phyloP scores from a whole-genome alignment of 2,329 filamentous ascomycete species.

The Fusarium phyllophilum region DNA sequence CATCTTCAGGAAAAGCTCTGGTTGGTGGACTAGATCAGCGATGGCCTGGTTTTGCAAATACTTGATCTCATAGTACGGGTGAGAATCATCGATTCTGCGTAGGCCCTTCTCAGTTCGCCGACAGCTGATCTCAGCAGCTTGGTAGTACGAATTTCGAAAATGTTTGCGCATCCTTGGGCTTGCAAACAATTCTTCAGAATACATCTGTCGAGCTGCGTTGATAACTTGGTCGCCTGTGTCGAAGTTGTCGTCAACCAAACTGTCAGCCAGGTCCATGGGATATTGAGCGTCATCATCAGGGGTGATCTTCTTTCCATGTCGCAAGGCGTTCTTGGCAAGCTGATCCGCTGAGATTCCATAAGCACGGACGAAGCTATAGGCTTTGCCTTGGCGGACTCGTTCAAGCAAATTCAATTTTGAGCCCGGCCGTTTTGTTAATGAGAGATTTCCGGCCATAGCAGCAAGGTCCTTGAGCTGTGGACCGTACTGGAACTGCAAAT shows the following conservation, averaged over 20 bases:
- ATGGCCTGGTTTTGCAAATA: slow-evolving; percentile 93
- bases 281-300: slow-evolving; percentile 84
- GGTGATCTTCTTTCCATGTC: slow-evolving; percentile 79
- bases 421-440: slow-evolving; percentile 82
- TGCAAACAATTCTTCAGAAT: slow-evolving; percentile 87
- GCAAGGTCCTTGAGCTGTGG: slow-evolving; percentile 84
- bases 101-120: slow-evolving; percentile 93
- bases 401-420: slow-evolving; percentile 84
- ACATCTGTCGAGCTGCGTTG: slow-evolving; percentile 84
- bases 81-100: slow-evolving; percentile 91
- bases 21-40: slow-evolving; percentile 79
- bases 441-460: slow-evolving; percentile 68
- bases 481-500: slow-evolving; percentile 93
- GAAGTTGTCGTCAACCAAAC: slow-evolving; percentile 77
- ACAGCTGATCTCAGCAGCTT: slow-evolving; percentile 85
- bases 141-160: slow-evolving; percentile 85
- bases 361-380: slow-evolving; percentile 84
- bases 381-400: slow-evolving; percentile 81
- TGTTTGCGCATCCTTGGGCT: slow-evolving; percentile 91
- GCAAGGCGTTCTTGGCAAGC: slow-evolving; percentile 86
- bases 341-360: slow-evolving; percentile 92
- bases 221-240: slow-evolving; percentile 80
- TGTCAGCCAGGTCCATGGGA: slow-evolving; percentile 89
- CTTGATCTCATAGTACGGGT: slow-evolving; percentile 98
- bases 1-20: slow-evolving; percentile 96